Percentiles rank a stretch among this genome's conserved stretches.
These are phyloP conservation scores for Penicillium psychrofluorescens DNA, from an alignment of 495 filamentous ascomycete genomes.

Conservation along the genomic window DNA sequence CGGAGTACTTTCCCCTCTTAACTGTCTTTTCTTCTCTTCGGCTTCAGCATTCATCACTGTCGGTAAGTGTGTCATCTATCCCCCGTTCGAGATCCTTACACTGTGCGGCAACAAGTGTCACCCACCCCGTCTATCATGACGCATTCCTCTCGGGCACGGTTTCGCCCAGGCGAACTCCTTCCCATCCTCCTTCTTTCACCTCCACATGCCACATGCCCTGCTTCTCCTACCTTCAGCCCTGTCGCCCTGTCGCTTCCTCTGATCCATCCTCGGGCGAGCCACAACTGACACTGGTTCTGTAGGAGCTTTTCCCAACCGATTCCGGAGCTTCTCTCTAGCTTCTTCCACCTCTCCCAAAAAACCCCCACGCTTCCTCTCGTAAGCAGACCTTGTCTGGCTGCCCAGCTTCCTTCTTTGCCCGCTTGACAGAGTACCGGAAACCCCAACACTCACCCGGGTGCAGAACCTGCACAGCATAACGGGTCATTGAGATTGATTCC, in stretches of 20 bases:
- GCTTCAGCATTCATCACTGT: no score
- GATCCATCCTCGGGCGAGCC: no score
- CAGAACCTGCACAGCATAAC: no score
- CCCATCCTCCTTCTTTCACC: conserved; percentile 10
- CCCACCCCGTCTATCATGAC: conserved; percentile 30
- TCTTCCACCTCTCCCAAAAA: neutral
- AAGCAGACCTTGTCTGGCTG: no score
- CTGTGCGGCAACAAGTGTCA: no score
- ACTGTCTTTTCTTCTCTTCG: neutral
- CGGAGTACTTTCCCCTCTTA: conserved; percentile 16
- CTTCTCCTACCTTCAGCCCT: neutral
- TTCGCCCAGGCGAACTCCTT: no score
- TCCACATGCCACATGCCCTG: conserved; percentile 16
- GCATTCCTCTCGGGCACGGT: conserved; percentile 18
- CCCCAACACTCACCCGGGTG: no score
- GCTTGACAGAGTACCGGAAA: no score
- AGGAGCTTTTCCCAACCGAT: conserved; percentile 12
- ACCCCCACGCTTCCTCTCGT: neutral
- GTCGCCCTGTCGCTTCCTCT: no score
- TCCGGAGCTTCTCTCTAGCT: conserved; percentile 11
- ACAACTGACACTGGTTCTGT: conserved; percentile 4
- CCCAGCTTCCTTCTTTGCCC: no score
- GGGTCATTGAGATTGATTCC: conserved; percentile 2
- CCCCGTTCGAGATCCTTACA: no score
- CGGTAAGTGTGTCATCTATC: no score